A percentile compares a stretch with the other conserved stretches of the same genome.
These are phyloP conservation scores for Ceriops tagal DNA, from an alignment of 345 rosid genomes.

Conservation along the genomic window DNA sequence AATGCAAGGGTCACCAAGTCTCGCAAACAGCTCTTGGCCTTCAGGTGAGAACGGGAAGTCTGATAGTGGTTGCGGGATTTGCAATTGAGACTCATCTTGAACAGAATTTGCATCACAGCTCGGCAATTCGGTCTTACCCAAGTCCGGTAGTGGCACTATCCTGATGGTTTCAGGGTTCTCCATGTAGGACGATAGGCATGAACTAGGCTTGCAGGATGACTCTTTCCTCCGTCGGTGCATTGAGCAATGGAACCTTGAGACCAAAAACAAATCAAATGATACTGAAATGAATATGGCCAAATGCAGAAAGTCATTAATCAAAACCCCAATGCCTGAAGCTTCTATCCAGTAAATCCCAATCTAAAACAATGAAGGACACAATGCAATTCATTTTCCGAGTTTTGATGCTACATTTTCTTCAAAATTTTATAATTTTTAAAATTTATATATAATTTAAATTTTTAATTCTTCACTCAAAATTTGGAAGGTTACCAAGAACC, in stretches of 20 bases:
- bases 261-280: background rate
- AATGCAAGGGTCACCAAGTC: slow-evolving; percentile 52
- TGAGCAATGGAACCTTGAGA: slow-evolving; percentile 30
- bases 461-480: too few species aligned
- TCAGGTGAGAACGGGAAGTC: slow-evolving; percentile 43
- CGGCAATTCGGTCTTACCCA: slow-evolving; percentile 32
- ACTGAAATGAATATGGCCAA: too few species aligned
- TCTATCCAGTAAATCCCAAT: too few species aligned
- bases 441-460: too few species aligned
- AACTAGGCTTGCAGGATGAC: slow-evolving; percentile 22
- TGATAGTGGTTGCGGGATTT: slow-evolving; percentile 32
- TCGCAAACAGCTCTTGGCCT: slow-evolving; percentile 52
- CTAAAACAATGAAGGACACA: too few species aligned
- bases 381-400: slow-evolving; percentile 18
- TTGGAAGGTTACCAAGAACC: too few species aligned
- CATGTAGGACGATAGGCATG: slow-evolving; percentile 29
- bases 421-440: too few species aligned
- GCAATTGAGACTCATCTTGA: slow-evolving; percentile 10
- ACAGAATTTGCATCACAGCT: slow-evolving; percentile 25
- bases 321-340: too few species aligned
- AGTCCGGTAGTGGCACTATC: slow-evolving; percentile 31
- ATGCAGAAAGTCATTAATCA: too few species aligned
- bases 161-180: slow-evolving; percentile 21
- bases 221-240: slow-evolving; percentile 40
- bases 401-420: too few species aligned